Base-by-base conservation (phyloP, 176 grass and related monocot species). In the Avena insularis region DNA sequence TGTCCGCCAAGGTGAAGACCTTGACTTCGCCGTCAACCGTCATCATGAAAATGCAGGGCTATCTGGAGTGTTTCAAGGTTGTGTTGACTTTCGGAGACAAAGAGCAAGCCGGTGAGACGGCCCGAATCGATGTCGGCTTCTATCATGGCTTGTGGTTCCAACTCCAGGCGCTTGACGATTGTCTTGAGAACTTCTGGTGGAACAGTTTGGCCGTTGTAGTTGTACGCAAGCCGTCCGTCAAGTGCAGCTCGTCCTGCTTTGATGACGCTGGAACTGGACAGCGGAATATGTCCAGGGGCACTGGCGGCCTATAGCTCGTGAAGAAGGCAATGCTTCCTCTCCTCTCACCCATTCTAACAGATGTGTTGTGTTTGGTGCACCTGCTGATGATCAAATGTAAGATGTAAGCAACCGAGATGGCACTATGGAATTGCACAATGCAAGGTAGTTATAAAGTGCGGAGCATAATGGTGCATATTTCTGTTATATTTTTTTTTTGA, bases 241-340 rank as follows among this genome's bases (percentile, higher is more conserved):
- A 62, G 54, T 36, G 62, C 38, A 87, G 20, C 85, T 91, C 83
- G 2, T 23, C 72, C 6, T 64, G 12, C 4, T 17, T 45, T 1
- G 84, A 71, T 1, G 63, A 63, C 2, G 13, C 14, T 1, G 60
- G 36, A 43, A 79, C 43, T 4, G 72, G 53, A n/a, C 79, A 73
- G 13, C 31, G 79, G 84, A 79, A 91, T 2, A 91, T 72, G 64
- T 91, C 85, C 25, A 79, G 14, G 3, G 89, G 72, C 21, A 83
- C 6, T 6, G 89, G 89, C 4, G 79, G 79, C 59, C 79, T 71
- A 33, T 87, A 87, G 40, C 60, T 83, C 0, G 89, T 7, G 12
- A 90, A 90, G 70, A 71, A 87, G 71, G 88, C 88, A 1, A 90
- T 87, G 72, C 89, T 79, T 19, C 89, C 89, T 61, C 77, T 45